Evolutionary conservation across 495 filamentous ascomycete genomes (phyloP), one percentile per base, ranked within the genome.

Genomic region (Thermothielavioides terrestris): DNA sequence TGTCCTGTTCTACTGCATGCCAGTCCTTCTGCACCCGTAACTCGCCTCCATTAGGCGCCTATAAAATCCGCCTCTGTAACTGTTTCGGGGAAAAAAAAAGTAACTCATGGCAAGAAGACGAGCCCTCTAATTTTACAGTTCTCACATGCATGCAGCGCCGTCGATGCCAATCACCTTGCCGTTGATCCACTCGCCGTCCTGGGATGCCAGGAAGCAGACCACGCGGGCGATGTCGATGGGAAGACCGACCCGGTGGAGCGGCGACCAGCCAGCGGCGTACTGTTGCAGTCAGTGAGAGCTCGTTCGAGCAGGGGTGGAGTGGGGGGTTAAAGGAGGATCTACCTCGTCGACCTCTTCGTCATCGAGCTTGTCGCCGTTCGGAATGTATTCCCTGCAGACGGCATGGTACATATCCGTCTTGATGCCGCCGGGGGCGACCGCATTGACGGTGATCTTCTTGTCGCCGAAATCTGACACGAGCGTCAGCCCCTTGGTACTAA

Each of bases 351-450:
- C 59, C 34, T 47, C 68, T 47, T 67, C 60, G 56, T 72, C 55
- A 15, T 61, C 53, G 34, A 72, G 62, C 59, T 73, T 75, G 22
- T 67, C 71, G 50, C 77, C 80, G 39, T 66, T 64, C 42, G 80
- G 81, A 49, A 83, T 82, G 68, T 83, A 84, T 67, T 81, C 78
- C 46, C 75, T 70, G 64, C 75, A 79, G 46, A 81, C 79, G 58
- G 72, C 71, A 59, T 81, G 73, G 71, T 80, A 84, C 81, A 84
- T 84, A 60, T 84, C 81, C 44, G 78, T 80, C 72, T 82, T 81
- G 67, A 84, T 78, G 44, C 81, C 81, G 39, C 81, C 81, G 37
- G 81, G 81, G 4, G 81, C 81, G 38, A 84, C 72, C 56, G 73
- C 77, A 64, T 84, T 84, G 68, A 81, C 79, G 14, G 80, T 83